Base-by-base conservation (phyloP, 345 rosid genomes). In the Sonneratia caseolaris region DNA sequence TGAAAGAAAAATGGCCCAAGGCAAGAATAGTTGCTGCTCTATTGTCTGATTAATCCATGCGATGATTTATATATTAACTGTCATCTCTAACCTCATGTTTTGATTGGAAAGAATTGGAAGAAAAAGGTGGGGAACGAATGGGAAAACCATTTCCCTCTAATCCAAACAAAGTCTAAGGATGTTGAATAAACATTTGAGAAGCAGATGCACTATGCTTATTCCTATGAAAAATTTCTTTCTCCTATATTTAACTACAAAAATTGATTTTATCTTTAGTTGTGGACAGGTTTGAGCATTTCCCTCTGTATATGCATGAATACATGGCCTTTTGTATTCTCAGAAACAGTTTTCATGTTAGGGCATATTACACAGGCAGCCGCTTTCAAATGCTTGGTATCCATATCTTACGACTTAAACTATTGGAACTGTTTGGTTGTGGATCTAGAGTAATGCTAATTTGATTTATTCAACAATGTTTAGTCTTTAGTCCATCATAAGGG, bases 1-100 rank as follows among this genome's bases (percentile, higher is more conserved):
- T 61, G 91, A 85, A 81, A 84, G 91, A 78, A 85, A 81, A 78
- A 84, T 87, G 84, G 85, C 89, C 69, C 91, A 87, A 87, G 94
- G 91, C 75, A 76, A 82, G 87, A 70, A 53, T n/a, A 35, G 32
- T 37, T 37, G 56, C 61, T 14, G 37, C 49, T 35, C 71, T 37
- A 66, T n/a, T 22, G 22, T 59, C 3, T 3, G 21, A 3, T 59
- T 22, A 59, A 22, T 59, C 22, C 19, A 22, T 22, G 64, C 36
- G 6, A 11, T 59, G 36, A 24, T 59, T 59, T 36, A 59, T 59
- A 22, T 59, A 22, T 14, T 59, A 9, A 59, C 18, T 14, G 18
- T 48, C 53, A 48, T 3, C 53, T 48, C 53, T 48, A 48, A 12
- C 2, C 53, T 14, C 13, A 19, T 13, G 53, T 48, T 11, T 48